A percentile compares a stretch with the other conserved stretches of the same genome.
Evolutionary conservation across 805 yeast genomes (phyloP).

Genomic region (Metschnikowia drakensbergensis): DNA sequence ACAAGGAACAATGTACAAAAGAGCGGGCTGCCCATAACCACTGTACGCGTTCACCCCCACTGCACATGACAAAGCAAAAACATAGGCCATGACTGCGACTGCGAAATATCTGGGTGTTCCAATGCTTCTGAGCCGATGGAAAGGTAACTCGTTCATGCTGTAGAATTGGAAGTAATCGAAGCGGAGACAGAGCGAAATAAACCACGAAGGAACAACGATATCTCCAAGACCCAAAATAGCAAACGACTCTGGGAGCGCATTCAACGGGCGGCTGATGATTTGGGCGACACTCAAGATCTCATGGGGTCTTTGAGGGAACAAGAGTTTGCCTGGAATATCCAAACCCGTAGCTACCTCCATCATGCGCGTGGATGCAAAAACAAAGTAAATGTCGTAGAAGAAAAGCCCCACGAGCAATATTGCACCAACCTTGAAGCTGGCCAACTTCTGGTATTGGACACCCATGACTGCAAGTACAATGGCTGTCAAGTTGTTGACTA

Average conservation of each 20-base stretch:
- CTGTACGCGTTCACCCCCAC: slow-evolving; percentile 35
- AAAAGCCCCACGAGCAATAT: slow-evolving; percentile 48
- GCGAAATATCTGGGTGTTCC: slow-evolving; percentile 44
- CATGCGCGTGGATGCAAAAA: slow-evolving; percentile 61
- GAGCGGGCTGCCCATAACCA: slow-evolving; percentile 61
- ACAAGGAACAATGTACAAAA: slow-evolving; percentile 59
- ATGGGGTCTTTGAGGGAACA: slow-evolving; percentile 34
- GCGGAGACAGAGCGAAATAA: slow-evolving; percentile 50
- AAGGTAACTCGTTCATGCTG: slow-evolving; percentile 4
- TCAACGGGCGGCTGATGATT: not conserved
- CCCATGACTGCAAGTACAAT: slow-evolving; percentile 42
- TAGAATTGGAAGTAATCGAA: slow-evolving; percentile 45
- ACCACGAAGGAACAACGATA: slow-evolving; percentile 56
- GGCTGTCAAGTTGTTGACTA: slow-evolving; percentile 43
- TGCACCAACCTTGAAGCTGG: slow-evolving; percentile 44
- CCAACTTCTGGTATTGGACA: slow-evolving; percentile 35
- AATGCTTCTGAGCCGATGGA: slow-evolving; percentile 35
- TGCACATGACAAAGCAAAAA: slow-evolving; percentile 44
- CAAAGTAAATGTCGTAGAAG: slow-evolving; percentile 63
- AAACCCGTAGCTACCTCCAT: slow-evolving; percentile 53
- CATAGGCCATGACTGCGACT: slow-evolving; percentile 45
- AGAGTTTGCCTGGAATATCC: slow-evolving; percentile 51
- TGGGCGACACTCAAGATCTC: not conserved
- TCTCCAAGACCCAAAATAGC: slow-evolving; percentile 64
- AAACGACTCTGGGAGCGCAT: not conserved